A percentile compares a stretch with the other conserved stretches of the same genome.
phyloP scores from a whole-genome alignment of 345 rosid genomes.

The Durio zibethinus region DNA sequence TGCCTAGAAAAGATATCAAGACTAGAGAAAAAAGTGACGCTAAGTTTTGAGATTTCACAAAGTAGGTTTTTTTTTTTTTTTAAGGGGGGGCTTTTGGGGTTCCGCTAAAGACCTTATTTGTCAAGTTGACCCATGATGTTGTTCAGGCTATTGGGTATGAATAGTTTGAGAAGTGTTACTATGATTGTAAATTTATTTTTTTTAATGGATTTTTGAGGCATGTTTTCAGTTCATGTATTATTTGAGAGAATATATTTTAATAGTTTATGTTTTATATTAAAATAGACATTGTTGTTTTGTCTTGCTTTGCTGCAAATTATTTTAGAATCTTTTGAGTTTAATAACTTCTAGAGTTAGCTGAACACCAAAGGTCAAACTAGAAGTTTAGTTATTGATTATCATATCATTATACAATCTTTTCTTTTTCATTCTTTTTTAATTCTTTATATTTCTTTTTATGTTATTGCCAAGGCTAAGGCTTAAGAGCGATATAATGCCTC shows the following conservation, averaged over 20 bases:
- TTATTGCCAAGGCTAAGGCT: neutral
- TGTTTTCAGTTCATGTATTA: neutral
- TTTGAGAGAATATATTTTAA: neutral
- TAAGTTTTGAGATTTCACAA: conserved; percentile 89
- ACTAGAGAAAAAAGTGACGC: conserved; percentile 72
- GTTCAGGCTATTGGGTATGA: conserved; percentile 93
- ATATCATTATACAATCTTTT: neutral
- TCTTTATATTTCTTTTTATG: neutral
- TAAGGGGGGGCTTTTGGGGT: conserved; percentile 98
- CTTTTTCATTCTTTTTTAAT: neutral
- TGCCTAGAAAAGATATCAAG: neutral
- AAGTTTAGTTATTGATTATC: neutral
- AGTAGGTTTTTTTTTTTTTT: conserved; percentile 73
- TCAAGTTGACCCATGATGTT: conserved; percentile 73
- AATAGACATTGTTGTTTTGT: neutral
- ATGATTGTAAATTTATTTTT: conserved; percentile 60
- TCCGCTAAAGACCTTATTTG: conserved; percentile 82
- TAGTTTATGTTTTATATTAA: too few species aligned
- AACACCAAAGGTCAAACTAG: neutral
- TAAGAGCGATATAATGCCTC: neutral
- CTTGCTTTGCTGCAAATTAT: neutral
- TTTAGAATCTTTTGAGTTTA: neutral
- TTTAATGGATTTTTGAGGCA: neutral
- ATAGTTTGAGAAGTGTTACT: conserved; percentile 76
- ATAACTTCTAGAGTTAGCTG: neutral